Conservation (phyloP, 2,329 filamentous ascomycete genomes). For the Tolypocladium paradoxum region DNA sequence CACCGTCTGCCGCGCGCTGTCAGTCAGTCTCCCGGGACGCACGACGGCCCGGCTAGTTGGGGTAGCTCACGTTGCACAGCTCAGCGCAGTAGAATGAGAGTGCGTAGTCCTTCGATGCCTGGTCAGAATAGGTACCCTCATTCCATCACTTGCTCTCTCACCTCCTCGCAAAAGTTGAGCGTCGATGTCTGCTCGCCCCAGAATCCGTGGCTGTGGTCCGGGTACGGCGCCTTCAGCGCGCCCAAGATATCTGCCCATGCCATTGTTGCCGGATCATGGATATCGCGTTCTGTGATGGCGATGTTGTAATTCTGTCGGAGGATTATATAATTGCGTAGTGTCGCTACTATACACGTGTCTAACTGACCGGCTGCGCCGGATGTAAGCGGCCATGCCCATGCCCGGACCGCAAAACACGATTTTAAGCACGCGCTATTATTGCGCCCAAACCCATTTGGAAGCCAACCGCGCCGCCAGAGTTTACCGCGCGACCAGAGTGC, state of each 20-base stretch:
- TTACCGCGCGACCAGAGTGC: too few species aligned
- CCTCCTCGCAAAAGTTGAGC: conserved; percentile 74
- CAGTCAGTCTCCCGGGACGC: conserved; percentile 1
- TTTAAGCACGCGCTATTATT: too few species aligned
- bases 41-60: neutral
- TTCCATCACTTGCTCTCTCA: conserved; percentile 16
- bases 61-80: conserved; percentile 48
- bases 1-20: conserved; percentile 41
- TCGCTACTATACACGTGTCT: too few species aligned
- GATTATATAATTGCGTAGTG: too few species aligned
- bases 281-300: neutral
- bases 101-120: conserved; percentile 42
- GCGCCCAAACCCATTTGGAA: too few species aligned
- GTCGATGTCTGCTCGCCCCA: conserved; percentile 64
- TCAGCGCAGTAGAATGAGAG: conserved; percentile 66
- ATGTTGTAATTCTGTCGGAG: too few species aligned
- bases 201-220: conserved; percentile 38
- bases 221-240: conserved; percentile 25
- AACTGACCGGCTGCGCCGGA: too few species aligned
- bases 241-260: neutral
- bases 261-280: neutral
- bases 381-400: too few species aligned
- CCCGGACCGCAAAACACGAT: too few species aligned
- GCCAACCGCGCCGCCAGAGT: too few species aligned
- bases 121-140: neutral